Evolutionary conservation across 2,329 filamentous ascomycete species (phyloP).

Genomic region (Paecilomyces sp.): DNA sequence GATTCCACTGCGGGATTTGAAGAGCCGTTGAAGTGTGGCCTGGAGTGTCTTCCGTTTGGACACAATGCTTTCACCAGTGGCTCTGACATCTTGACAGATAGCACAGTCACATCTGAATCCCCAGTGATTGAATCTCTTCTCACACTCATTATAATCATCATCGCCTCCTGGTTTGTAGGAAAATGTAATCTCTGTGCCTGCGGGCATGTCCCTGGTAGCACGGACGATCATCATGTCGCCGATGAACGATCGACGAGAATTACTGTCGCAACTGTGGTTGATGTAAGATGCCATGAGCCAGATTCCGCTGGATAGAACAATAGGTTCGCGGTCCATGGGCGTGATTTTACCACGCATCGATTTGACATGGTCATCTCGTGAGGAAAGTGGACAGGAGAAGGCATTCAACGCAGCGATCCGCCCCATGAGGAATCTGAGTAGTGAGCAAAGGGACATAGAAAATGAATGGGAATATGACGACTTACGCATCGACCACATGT

Average conservation of each 20-base stretch:
- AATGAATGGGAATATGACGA: constrained; percentile 4
- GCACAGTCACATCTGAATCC: constrained; percentile 16
- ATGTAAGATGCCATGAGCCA: constrained; percentile 45
- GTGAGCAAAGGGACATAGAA: constrained; percentile 2
- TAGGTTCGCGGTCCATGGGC: background rate
- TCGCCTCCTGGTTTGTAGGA: constrained; percentile 25
- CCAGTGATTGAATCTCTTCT: constrained; percentile 12
- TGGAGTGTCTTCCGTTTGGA: constrained; percentile 8
- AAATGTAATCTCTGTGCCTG: constrained; percentile 41
- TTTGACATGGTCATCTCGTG: constrained; percentile 2
- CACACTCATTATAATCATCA: background rate
- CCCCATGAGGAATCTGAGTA: constrained; percentile 39
- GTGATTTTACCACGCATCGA: background rate
- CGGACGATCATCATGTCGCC: constrained; percentile 49
- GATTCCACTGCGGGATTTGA: background rate
- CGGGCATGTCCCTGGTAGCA: constrained; percentile 36
- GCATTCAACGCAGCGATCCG: constrained; percentile 37
- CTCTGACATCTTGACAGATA: constrained; percentile 14
- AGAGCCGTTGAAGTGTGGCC: constrained; percentile 1
- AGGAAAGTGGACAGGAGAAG: constrained; percentile 32
- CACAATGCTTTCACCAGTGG: constrained; percentile 2
- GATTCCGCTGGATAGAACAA: constrained; percentile 31
- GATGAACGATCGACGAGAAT: constrained; percentile 44
- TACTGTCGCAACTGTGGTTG: constrained; percentile 48
- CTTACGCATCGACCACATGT: constrained; percentile 42